phyloP scores from a whole-genome alignment of 2,329 filamentous ascomycete species.

The Sordariomycetes sp. region DNA sequence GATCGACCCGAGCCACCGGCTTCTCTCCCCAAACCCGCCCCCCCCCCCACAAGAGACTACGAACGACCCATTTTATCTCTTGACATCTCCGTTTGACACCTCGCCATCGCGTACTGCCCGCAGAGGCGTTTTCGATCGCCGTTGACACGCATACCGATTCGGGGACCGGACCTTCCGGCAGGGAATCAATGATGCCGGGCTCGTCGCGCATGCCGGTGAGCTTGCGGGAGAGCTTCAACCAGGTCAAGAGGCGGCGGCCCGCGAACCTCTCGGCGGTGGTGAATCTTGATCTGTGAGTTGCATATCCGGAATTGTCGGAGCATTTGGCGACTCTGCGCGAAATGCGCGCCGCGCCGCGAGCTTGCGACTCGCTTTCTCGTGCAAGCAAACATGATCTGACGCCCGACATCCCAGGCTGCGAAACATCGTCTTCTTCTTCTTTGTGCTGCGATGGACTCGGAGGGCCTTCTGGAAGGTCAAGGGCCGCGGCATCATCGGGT shows the following conservation, averaged over 20 bases:
- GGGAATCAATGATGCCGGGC: conserved; percentile 38
- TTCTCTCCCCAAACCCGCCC: not conserved
- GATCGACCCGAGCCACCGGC: not conserved
- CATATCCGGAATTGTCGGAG: not conserved
- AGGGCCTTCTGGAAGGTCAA: conserved; percentile 73
- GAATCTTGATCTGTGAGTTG: conserved; percentile 55
- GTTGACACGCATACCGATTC: not conserved
- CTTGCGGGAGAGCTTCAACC: conserved; percentile 52
- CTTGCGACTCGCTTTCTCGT: not conserved
- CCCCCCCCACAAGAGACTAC: not conserved
- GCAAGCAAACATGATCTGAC: not conserved
- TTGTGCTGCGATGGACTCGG: conserved; percentile 71
- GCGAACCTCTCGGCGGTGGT: conserved; percentile 43
- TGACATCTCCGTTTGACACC: not conserved
- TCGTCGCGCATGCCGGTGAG: conserved; percentile 59
- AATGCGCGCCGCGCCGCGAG: not conserved
- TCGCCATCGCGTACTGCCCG: not conserved
- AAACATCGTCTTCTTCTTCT: conserved; percentile 80
- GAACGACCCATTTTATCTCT: not conserved
- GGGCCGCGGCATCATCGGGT: conserved; percentile 77
- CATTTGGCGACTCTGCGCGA: not conserved
- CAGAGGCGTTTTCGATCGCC: not conserved
- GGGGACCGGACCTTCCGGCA: not conserved
- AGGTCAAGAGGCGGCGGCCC: conserved; percentile 42
- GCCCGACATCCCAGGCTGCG: conserved; percentile 46